Evolutionary conservation across 2,329 filamentous ascomycete species (phyloP), one percentile per base, ranked within the genome.

Genomic region (Fusarium falciforme): DNA sequence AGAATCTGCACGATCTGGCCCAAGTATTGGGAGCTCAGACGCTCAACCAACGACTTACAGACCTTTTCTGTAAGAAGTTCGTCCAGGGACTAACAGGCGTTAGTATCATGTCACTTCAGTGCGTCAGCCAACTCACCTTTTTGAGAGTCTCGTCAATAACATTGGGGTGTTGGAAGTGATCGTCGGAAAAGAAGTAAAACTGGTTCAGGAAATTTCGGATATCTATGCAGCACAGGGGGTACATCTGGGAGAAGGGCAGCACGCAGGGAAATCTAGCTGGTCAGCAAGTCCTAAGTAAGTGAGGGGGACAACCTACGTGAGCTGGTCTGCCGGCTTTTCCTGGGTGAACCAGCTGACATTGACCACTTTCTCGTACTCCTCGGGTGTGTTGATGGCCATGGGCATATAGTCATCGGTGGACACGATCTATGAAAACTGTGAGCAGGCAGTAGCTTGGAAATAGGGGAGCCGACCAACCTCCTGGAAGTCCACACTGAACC

Each of bases 331-430:
- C 20, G 91, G 85, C 77, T 93, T 94, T 35, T 97, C 94, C 49
- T 95, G 95, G 1, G 90, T 92, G 82, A 98, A 98, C 96, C 96
- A 99, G 84, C 93, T 97, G 69, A 98, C 95, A 71, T 95, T 96
- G 73, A 98, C 90, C 38, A 99, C 96, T 79, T 98, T 98, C 78
- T 97, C 94, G 80, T 97, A 98, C 79, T 98, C 95, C 77, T 98
- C 95, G 17, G 89, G 84, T 22, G 93, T 95, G 78, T 95, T 94
- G 81, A 98, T 97, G 2, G 94, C 94, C 96, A 99, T 98, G 3
- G 96, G 97, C 96, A 99, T 99, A 83, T 99, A 99, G 83, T 99
- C 96, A 81, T 99, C 96, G 1, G 94, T 98, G n/a, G 94, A 91
- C 17, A 92, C 90, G 77, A 92, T 92, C 88, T 91, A 80, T 40